phyloP scores from a whole-genome alignment of 768 basidiomycete species.

The Chalciporus chontae region DNA sequence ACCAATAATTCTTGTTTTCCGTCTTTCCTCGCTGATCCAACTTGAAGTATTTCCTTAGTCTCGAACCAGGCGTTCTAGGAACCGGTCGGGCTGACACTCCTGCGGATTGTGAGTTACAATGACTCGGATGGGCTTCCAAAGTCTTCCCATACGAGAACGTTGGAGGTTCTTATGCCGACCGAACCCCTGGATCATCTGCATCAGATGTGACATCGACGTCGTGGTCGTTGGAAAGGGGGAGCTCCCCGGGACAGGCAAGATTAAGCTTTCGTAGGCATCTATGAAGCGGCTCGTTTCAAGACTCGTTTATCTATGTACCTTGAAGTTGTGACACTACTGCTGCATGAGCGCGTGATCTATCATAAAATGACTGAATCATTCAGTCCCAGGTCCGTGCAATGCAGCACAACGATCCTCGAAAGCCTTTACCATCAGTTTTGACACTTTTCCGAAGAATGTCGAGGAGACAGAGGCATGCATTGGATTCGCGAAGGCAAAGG shows the following conservation, averaged over 20 bases:
- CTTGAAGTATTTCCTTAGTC: too few relatives aligned
- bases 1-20: too few relatives aligned
- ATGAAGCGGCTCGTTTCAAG: neutral
- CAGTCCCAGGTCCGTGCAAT: slow-evolving; percentile 56
- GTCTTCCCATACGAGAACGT: neutral
- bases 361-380: slow-evolving; percentile 7
- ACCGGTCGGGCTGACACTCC: too few relatives aligned
- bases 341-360: neutral
- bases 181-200: neutral
- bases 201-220: too few relatives aligned
- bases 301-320: too few relatives aligned
- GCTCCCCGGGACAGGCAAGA: neutral
- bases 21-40: too few relatives aligned
- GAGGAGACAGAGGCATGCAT: slow-evolving; percentile 80
- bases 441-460: slow-evolving; percentile 83
- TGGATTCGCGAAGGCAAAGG: slow-evolving; percentile 85
- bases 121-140: neutral
- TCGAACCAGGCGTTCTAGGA: too few relatives aligned
- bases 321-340: neutral
- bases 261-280: neutral
- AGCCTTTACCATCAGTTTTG: slow-evolving; percentile 84
- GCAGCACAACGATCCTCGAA: slow-evolving; percentile 82
- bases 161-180: neutral
- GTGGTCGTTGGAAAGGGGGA: too few relatives aligned
- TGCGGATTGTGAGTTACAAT: neutral